Conservation (phyloP, 305 asterid genomes). For the Plantago coronopus region DNA sequence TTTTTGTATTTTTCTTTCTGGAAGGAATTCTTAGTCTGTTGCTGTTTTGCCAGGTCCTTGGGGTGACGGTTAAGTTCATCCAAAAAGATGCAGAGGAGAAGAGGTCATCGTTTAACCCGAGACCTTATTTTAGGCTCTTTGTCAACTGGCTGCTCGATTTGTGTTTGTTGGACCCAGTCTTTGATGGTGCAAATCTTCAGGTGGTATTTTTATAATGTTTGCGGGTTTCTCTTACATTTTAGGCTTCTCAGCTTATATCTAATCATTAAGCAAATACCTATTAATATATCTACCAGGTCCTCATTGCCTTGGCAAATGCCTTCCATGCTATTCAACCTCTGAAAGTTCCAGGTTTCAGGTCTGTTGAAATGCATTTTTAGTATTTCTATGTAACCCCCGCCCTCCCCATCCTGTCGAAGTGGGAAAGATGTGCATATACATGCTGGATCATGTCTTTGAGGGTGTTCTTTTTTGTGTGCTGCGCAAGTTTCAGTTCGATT, state of each 20-base stretch:
- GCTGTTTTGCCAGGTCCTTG: slow-evolving; percentile 60
- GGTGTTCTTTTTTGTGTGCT: not conserved
- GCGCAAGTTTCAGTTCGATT: too few relatives aligned
- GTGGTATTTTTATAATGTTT: slow-evolving; percentile 17
- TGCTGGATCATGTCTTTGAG: not conserved
- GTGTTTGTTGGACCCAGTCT: slow-evolving; percentile 81
- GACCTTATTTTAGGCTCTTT: slow-evolving; percentile 92
- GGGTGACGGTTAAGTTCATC: slow-evolving; percentile 72
- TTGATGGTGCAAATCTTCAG: slow-evolving; percentile 95
- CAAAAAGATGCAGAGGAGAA: slow-evolving; percentile 84
- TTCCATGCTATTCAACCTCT: slow-evolving; percentile 97
- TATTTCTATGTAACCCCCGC: too few relatives aligned
- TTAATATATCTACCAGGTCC: slow-evolving; percentile 42
- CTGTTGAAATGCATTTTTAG: slow-evolving; percentile 20
- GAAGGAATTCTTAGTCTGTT: slow-evolving; percentile 14
- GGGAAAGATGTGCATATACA: not conserved
- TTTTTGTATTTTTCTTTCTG: slow-evolving; percentile 3
- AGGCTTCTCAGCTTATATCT: not conserved
- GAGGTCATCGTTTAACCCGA: slow-evolving; percentile 65
- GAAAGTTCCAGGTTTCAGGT: slow-evolving; percentile 97
- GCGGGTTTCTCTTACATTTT: not conserved
- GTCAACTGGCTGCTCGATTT: slow-evolving; percentile 86
- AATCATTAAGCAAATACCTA: not conserved
- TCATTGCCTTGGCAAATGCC: slow-evolving; percentile 84
- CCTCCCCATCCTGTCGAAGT: too few relatives aligned